These are phyloP conservation scores for Sergeia podlipaevii DNA, from an alignment of 208 protist species.

Conservation along the genomic window DNA sequence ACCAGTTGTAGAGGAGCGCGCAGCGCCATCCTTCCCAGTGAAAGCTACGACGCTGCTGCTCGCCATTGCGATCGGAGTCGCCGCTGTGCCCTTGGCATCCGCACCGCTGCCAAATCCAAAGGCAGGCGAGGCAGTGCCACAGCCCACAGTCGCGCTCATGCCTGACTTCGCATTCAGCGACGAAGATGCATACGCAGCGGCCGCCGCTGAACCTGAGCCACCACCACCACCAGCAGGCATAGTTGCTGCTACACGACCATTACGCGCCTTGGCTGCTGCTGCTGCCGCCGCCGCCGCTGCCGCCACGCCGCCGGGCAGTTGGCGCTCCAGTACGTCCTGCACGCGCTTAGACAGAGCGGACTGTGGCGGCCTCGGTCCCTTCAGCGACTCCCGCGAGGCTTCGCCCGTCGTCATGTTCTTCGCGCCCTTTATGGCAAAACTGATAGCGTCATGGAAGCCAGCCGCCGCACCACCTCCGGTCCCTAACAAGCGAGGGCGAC, in stretches of 20 bases:
- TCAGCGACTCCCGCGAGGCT: too few relatives aligned
- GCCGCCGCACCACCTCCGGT: neutral
- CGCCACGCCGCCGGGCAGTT: constrained; percentile 3
- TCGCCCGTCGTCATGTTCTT: constrained; percentile 1
- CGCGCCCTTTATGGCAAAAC: neutral
- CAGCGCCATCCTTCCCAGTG: neutral
- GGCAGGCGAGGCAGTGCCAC: too few relatives aligned
- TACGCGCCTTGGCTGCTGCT: neutral
- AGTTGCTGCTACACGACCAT: neutral
- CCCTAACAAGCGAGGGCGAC: constrained; percentile 1
- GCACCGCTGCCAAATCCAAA: too few relatives aligned
- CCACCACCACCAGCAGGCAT: neutral
- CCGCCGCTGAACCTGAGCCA: neutral
- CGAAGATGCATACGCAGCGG: too few relatives aligned
- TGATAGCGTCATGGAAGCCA: neutral
- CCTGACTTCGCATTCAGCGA: too few relatives aligned
- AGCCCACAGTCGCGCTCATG: too few relatives aligned
- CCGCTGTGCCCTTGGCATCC: too few relatives aligned
- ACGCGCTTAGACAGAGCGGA: constrained; percentile 51
- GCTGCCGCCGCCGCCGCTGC: neutral
- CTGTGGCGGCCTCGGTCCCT: constrained; percentile 15
- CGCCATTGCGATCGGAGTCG: too few relatives aligned
- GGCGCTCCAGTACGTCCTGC: constrained; percentile 37
- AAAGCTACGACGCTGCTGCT: neutral
- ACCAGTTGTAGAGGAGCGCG: neutral